phyloP scores from a whole-genome alignment of 179 eudicot genomes.

The Drosera spatulata region DNA sequence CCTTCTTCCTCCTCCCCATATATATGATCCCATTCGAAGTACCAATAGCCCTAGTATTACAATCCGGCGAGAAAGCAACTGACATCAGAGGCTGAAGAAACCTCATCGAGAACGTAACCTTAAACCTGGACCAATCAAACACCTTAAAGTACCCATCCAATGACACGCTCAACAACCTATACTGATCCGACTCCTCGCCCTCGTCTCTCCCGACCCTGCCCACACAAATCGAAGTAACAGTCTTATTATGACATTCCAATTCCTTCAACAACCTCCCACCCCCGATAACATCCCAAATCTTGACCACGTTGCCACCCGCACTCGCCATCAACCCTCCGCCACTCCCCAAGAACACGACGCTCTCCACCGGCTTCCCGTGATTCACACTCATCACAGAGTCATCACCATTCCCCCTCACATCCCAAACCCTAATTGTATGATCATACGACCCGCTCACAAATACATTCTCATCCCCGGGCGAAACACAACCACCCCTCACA shows the following conservation, averaged over 20 bases:
- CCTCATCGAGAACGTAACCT: constrained; percentile 70
- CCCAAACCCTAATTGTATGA: constrained; percentile 77
- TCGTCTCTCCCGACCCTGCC: constrained; percentile 46
- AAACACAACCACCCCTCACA: constrained; percentile 51
- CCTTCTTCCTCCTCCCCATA: constrained; percentile 42
- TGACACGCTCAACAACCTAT: constrained; percentile 63
- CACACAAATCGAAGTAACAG: constrained; percentile 76
- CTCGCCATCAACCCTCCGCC: constrained; percentile 69
- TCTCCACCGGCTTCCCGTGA: constrained; percentile 78
- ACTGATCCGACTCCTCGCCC: constrained; percentile 49
- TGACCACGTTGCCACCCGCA: constrained; percentile 70
- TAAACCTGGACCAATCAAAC: constrained; percentile 67
- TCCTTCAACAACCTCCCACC: constrained; percentile 56
- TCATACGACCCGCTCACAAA: constrained; percentile 79
- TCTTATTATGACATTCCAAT: constrained; percentile 81
- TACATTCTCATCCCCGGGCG: constrained; percentile 63
- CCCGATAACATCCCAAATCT: constrained; percentile 92
- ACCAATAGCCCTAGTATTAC: constrained; percentile 57
- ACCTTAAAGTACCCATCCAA: constrained; percentile 86
- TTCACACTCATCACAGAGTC: constrained; percentile 31
- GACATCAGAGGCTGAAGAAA: constrained; percentile 68
- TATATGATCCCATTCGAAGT: constrained; percentile 70
- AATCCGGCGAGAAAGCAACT: constrained; percentile 70
- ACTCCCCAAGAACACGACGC: constrained; percentile 58
- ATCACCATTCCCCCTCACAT: constrained; percentile 34